Evolutionary conservation across 75 land plant species (phyloP), one percentile per base, ranked within the genome.

Genomic region (Selaginella tamariscina): DNA sequence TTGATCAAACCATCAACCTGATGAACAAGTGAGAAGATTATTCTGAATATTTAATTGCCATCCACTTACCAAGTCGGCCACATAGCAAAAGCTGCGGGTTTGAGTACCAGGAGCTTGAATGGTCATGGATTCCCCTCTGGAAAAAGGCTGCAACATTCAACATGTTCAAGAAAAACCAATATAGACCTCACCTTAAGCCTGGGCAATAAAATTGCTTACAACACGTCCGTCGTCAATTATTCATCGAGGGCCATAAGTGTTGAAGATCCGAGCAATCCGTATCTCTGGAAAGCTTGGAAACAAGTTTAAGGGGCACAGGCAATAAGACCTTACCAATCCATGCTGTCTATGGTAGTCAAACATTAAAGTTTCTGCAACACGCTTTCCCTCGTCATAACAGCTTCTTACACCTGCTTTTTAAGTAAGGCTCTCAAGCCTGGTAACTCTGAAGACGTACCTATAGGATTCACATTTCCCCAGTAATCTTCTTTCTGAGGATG

Each of bases 301-400:
- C 33, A 69, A 49, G 26, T 66, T 23, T 31, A 30, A 2, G 33
- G 9, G 0, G 1, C 28, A 56, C 18, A 55, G 0, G 65, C 31
- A 55, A 29, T 8, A 0, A 18, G 20, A 23, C 29, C 67, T 62
- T 86, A 89, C 89, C 20, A 89, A 73, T n/a, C 93, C 93, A 73
- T 89, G 93, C 68, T 89, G 93, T 70, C 98, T 79, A 65, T 92
- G 98, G 72, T 92, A 92, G 71, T 92, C 98, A 81, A 92, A 86
- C 83, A 84, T 86, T 65, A 92, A 68, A 15, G 98, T 92, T 72
- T 92, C 98, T 31, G 98, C 98, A 22, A 86, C 87, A 66, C 98
- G 87, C 74, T 92, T 92, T 44, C 98, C 98, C 70, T 92, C 98
- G 78, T 92, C 98, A 73, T 92, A 92, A 74, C 98, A 92, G 72